These are phyloP conservation scores for Cryptosporidium andersoni DNA, from an alignment of 169 alveolate genomes.

Conservation along the genomic window DNA sequence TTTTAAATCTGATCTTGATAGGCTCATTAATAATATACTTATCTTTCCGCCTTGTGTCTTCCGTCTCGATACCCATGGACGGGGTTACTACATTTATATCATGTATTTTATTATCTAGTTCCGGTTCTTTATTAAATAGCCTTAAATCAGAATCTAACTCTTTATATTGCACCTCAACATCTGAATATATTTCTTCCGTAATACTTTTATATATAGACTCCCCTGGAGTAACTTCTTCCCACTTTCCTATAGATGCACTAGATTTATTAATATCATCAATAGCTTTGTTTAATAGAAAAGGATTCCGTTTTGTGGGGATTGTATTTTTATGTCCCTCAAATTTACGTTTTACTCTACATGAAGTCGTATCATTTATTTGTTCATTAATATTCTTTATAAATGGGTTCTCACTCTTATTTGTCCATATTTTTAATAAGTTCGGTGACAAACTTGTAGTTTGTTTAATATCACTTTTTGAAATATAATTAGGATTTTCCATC, in stretches of 20 bases:
- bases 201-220: conserved; percentile 15
- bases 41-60: no score
- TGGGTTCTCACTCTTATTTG: background rate
- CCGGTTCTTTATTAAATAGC: no score
- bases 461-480: background rate
- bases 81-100: no score
- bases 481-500: background rate
- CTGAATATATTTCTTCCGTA: no score
- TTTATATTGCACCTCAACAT: no score
- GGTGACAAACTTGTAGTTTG: background rate
- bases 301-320: background rate
- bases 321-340: background rate
- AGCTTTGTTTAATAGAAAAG: background rate
- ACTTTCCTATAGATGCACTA: conserved; percentile 19
- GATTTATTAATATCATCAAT: background rate
- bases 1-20: no score
- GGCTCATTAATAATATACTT: no score
- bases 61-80: no score
- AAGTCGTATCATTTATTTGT: background rate
- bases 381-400: background rate
- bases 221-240: conserved; percentile 42
- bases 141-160: no score
- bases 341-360: background rate
- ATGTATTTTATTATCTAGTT: no score
- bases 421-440: background rate